phyloP scores from a whole-genome alignment of 2,329 filamentous ascomycete species.

The Fonsecaea monophora region DNA sequence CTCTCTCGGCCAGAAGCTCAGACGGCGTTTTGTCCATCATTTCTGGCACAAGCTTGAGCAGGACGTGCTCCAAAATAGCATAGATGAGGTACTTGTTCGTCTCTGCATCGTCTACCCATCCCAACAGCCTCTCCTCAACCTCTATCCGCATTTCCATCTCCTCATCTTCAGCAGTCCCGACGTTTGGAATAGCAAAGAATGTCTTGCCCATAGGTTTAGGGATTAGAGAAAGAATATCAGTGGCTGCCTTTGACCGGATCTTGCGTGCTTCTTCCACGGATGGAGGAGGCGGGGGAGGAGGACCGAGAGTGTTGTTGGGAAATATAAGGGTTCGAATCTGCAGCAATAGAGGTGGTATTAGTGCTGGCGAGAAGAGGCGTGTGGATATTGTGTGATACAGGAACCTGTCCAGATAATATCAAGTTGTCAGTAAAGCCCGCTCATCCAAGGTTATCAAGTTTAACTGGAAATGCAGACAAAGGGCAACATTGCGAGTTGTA shows the following conservation, averaged over 20 bases:
- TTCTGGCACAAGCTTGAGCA: conserved; percentile 86
- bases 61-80: conserved; percentile 76
- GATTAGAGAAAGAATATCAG: conserved; percentile 51
- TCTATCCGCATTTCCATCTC: conserved; percentile 62
- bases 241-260: conserved; percentile 55
- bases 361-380: conserved; percentile 68
- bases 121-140: conserved; percentile 69
- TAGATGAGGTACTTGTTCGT: conserved; percentile 94
- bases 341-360: conserved; percentile 66
- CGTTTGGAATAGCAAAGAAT: conserved; percentile 49
- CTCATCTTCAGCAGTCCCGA: conserved; percentile 58
- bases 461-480: not conserved
- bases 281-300: conserved; percentile 39
- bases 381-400: conserved; percentile 59
- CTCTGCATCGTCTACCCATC: conserved; percentile 80
- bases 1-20: conserved; percentile 76
- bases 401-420: conserved; percentile 45
- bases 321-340: conserved; percentile 79
- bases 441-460: not conserved
- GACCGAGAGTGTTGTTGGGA: conserved; percentile 63
- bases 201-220: conserved; percentile 52
- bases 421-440: conserved; percentile 22
- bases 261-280: conserved; percentile 35
- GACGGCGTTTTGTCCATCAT: conserved; percentile 72
- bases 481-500: not conserved